A percentile compares a stretch with the other conserved stretches of the same genome.
Conservation (phyloP, 1,284 basidiomycete species). For the Macrocystidia cucumis region DNA sequence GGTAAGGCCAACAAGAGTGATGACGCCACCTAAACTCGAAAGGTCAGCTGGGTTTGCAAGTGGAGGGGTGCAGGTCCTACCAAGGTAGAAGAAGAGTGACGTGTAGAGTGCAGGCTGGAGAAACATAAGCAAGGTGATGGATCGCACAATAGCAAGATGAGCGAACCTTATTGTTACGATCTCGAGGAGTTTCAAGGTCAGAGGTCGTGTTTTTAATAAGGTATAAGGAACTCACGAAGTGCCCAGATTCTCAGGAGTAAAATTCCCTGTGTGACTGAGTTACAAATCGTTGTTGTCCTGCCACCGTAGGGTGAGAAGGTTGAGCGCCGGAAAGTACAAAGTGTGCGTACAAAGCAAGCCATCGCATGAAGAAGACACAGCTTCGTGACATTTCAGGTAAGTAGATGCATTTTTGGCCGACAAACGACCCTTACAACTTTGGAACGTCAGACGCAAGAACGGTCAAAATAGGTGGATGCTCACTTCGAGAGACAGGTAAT, state of each 20-base stretch:
- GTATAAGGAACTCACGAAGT: slow-evolving; percentile 11
- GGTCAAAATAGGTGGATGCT: slow-evolving; percentile 1
- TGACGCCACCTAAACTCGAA: slow-evolving; percentile 12
- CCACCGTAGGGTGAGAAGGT: slow-evolving; percentile 2
- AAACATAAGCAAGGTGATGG: neutral
- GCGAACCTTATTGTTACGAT: slow-evolving; percentile 13
- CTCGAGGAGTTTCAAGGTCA: slow-evolving; percentile 4
- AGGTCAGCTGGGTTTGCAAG: neutral
- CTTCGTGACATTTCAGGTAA: slow-evolving; percentile 7
- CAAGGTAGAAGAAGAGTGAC: slow-evolving; percentile 16
- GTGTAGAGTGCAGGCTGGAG: slow-evolving; percentile 11
- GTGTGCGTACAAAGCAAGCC: slow-evolving; percentile 16
- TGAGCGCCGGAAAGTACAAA: neutral
- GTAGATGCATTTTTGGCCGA: neutral
- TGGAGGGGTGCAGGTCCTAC: slow-evolving; percentile 6
- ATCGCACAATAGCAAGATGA: neutral
- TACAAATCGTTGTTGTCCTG: slow-evolving; percentile 8
- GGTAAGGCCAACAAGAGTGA: slow-evolving; percentile 15
- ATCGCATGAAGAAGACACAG: slow-evolving; percentile 19
- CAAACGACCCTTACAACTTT: neutral
- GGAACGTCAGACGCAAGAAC: slow-evolving; percentile 3
- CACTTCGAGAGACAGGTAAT: slow-evolving; percentile 10
- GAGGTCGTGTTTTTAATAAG: neutral
- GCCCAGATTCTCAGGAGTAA: slow-evolving; percentile 18
- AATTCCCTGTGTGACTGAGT: slow-evolving; percentile 12